A percentile compares a stretch with the other conserved stretches of the same genome.
Conservation (phyloP, 495 filamentous ascomycete genomes). For the Hypomontagnella submonticulosa region DNA sequence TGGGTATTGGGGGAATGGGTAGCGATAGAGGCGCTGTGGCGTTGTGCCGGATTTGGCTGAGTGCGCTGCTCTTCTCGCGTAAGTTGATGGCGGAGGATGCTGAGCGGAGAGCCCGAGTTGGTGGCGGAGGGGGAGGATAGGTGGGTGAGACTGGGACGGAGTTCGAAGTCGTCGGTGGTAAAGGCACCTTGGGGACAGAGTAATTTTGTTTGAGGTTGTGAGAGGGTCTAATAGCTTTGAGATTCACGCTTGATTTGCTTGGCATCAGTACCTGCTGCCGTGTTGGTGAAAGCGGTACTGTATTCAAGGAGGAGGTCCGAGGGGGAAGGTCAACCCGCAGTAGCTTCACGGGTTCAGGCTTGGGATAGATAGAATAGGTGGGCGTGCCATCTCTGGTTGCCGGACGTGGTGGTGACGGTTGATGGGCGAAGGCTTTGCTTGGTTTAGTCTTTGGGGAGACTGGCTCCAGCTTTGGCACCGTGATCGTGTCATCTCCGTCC, state of each 20-base stretch:
- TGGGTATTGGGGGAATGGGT: conserved; percentile 21
- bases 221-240: conserved; percentile 28
- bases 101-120: conserved; percentile 29
- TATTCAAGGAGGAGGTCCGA: conserved; percentile 42
- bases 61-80: conserved; percentile 18
- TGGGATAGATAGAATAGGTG: conserved; percentile 44
- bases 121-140: conserved; percentile 39
- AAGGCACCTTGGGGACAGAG: conserved; percentile 5
- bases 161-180: conserved; percentile 9
- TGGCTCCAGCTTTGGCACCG: conserved; percentile 8
- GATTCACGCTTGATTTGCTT: conserved; percentile 28
- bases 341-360: conserved; percentile 17
- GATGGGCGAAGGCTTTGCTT: conserved; percentile 5
- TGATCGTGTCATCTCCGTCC: conserved; percentile 28
- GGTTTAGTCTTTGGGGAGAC: conserved; percentile 7
- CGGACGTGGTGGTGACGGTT: conserved; percentile 20
- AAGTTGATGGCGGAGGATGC: conserved; percentile 40
- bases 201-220: conserved; percentile 17
- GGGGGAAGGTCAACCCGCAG: conserved; percentile 37
- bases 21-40: conserved; percentile 18
- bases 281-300: conserved; percentile 32
- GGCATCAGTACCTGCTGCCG: conserved; percentile 29
- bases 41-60: conserved; percentile 23
- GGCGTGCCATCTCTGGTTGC: conserved; percentile 23
- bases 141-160: conserved; percentile 38